Percentiles rank a stretch among this genome's conserved stretches.
Evolutionary conservation across 306 rosid species (phyloP).

Genomic region (Begonia fuchsioides): DNA sequence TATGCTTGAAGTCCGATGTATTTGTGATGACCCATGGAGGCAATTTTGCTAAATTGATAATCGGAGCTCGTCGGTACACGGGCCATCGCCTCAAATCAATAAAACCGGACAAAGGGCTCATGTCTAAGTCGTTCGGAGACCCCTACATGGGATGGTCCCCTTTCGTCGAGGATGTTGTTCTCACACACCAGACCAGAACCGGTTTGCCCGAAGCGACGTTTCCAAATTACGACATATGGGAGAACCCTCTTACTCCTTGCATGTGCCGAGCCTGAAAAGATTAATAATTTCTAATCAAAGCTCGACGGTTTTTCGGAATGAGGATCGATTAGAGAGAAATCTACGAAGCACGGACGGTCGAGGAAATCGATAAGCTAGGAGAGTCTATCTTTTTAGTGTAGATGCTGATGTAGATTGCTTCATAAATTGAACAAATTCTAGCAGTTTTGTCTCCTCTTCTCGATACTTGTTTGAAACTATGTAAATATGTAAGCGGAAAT

Average conservation of each 20-base stretch:
- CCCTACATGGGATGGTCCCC: slow-evolving; percentile 98
- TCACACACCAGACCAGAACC: slow-evolving; percentile 77
- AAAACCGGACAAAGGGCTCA: slow-evolving; percentile 94
- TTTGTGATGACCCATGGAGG: slow-evolving; percentile 99
- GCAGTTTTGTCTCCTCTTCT: too few relatives aligned
- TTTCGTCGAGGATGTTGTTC: slow-evolving; percentile 81
- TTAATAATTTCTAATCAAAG: slow-evolving; percentile 12
- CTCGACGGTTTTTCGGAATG: slow-evolving; percentile 2
- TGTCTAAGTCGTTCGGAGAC: slow-evolving; percentile 98
- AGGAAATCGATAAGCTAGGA: too few relatives aligned
- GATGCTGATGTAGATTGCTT: not conserved
- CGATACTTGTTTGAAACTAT: slow-evolving; percentile 6
- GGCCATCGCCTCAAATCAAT: slow-evolving; percentile 89
- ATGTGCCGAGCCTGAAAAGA: slow-evolving; percentile 74
- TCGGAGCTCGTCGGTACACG: slow-evolving; percentile 93
- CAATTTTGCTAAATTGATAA: slow-evolving; percentile 90
- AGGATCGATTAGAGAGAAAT: slow-evolving; percentile 1
- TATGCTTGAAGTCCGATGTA: slow-evolving; percentile 94
- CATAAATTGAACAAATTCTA: not conserved
- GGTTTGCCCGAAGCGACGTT: slow-evolving; percentile 91
- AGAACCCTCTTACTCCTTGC: slow-evolving; percentile 94
- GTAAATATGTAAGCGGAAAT: slow-evolving; percentile 32
- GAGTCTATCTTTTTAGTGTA: not conserved
- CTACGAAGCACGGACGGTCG: slow-evolving; percentile 1
- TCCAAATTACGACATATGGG: slow-evolving; percentile 93